Conservation (phyloP, 78 protist species). For the Anaeramoeba ignava region DNA sequence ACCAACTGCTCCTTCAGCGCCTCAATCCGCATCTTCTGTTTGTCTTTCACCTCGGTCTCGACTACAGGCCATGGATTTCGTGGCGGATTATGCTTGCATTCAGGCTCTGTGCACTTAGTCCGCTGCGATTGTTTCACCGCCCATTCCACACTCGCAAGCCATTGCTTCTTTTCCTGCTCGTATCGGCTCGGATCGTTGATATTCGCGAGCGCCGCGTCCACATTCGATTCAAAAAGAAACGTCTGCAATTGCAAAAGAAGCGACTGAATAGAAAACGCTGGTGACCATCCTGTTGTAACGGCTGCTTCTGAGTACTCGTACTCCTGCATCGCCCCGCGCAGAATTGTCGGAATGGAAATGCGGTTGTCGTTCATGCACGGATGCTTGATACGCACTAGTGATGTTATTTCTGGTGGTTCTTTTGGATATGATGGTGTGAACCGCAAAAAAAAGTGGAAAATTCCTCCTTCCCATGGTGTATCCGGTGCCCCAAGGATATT, state of each 20-base stretch:
- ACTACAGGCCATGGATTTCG: slow-evolving; percentile 22
- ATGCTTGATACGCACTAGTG: too few species aligned
- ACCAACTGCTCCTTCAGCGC: slow-evolving; percentile 1
- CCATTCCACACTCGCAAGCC: slow-evolving; percentile 6
- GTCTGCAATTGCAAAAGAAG: slow-evolving; percentile 13
- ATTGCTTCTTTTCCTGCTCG: too few species aligned
- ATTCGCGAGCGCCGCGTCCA: slow-evolving; percentile 8
- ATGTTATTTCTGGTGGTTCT: too few species aligned
- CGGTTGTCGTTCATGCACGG: too few species aligned
- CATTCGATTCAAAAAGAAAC: neutral
- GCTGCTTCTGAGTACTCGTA: too few species aligned
- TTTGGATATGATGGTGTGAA: too few species aligned
- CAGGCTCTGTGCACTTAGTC: slow-evolving; percentile 15
- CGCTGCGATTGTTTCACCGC: slow-evolving; percentile 10
- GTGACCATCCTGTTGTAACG: too few species aligned
- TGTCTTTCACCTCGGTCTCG: neutral
- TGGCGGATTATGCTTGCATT: slow-evolving; percentile 10
- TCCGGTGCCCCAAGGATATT: too few species aligned
- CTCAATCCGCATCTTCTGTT: neutral
- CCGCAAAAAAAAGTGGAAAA: too few species aligned
- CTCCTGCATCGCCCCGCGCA: too few species aligned
- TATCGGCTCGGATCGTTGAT: neutral
- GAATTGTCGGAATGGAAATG: too few species aligned
- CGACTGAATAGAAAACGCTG: slow-evolving; percentile 19
- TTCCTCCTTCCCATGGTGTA: too few species aligned